Conservation (phyloP, 805 yeast species). For the Lipomyces yamanashiensis region DNA sequence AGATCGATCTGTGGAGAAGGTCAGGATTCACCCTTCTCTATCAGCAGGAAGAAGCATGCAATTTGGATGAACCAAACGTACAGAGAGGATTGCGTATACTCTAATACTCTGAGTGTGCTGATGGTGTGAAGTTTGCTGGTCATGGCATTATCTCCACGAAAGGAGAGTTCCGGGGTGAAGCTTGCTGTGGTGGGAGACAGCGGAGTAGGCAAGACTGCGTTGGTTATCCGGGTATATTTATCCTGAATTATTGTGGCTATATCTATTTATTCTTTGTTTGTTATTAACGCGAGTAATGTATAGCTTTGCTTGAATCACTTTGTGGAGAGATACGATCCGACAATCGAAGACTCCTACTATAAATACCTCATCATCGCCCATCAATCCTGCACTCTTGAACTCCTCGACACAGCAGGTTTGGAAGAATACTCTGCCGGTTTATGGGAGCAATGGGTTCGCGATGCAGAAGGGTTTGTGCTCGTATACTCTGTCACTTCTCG, state of each 20-base stretch:
- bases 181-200: constrained; percentile 95
- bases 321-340: constrained; percentile 92
- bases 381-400: constrained; percentile 81
- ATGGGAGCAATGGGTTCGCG: constrained; percentile 72
- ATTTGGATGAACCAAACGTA: not conserved
- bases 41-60: no score
- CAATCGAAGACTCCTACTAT: constrained; percentile 93
- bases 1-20: not conserved
- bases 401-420: constrained; percentile 89
- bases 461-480: constrained; percentile 86
- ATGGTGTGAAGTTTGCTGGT: not conserved
- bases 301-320: constrained; percentile 35
- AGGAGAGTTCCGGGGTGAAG: constrained; percentile 42
- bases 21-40: no score
- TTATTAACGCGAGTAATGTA: not conserved
- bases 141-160: constrained; percentile 7
- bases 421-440: constrained; percentile 90
- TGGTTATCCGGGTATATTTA: constrained; percentile 53
- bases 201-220: constrained; percentile 94
- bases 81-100: not conserved
- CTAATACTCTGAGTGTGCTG: not conserved
- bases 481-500: constrained; percentile 84
- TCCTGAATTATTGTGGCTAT: not conserved
- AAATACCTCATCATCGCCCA: constrained; percentile 89
- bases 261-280: not conserved